Base-by-base conservation (phyloP, 306 rosid genomes). In the Senna tora region DNA sequence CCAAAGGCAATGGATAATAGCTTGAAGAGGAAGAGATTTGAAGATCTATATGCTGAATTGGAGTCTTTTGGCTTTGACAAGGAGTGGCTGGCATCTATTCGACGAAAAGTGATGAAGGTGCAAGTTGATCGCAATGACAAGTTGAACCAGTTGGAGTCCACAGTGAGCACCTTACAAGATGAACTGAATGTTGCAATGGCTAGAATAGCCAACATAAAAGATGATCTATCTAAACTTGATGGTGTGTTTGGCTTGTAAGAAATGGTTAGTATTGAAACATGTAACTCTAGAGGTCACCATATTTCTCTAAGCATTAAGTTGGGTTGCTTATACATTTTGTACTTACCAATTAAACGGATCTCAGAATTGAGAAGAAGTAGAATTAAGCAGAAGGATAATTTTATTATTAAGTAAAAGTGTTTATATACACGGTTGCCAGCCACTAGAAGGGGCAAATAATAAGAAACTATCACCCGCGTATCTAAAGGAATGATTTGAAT, bases 41-140 rank as follows among this genome's bases (percentile, higher is more conserved):
- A 32, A 33, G 9, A 33, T 58, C 22, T 58, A 2, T 58, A 1
- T 33, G 17, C 2, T 7, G 43, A 58, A 32, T 5, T 58, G 8
- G 43, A 32, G n/a, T 58, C 2, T 33, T 58, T 58, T 58, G 65
- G 65, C 43, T 58, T 58, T n/a, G 43, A 58, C 13, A 33, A 58
- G 25, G 10, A 32, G 43, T 58, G 65, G 65, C 19, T 58, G 25
- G 14, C 65, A n/a, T 58, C 65, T 33, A 33, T 58, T n/a, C 21
- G 65, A 0, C 43, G n/a, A n/a, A 58, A 22, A 58, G 65, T 58
- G 22, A 58, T 58, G 45, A 11, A 58, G n/a, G 33, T 15, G 65
- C 42, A 33, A 58, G 65, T 5, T 33, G 65, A 58, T 32, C 45
- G 7, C 38, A 8, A 58, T 15, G 19, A 58, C 25, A 58, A 58